Evolutionary conservation across 805 yeast species (phyloP), one percentile per base, ranked within the genome.

Genomic region (Clavispora asparagi): DNA sequence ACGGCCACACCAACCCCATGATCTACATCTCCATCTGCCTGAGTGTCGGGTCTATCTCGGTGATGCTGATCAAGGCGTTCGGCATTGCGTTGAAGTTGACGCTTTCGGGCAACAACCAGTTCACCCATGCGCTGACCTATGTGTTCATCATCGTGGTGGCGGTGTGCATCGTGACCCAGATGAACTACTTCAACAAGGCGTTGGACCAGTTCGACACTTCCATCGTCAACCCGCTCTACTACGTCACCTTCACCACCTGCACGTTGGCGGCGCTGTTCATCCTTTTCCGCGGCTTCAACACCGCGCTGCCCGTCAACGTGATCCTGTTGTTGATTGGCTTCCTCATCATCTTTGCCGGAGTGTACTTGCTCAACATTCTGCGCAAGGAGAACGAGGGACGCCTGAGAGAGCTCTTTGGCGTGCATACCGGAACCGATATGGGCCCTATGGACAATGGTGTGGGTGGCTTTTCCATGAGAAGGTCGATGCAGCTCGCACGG

Each of bases 111-210:
- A 86, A 82, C 67, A 89, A 90, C 67, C 97, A 89, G 71, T 87
- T 89, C 65, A 77, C 88, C 2, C 94, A 89, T 58, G 71, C 84
- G 8, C 84, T 94, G 31, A 89, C 97, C 0, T 89, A 90, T 60
- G 71, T 90, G 47, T 89, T 89, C 73, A 77, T 87, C 31, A 54
- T 78, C 28, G 90, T 87, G 23, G 96, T 89, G 47, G 86, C 73
- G 8, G 76, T 85, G 37, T 89, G 96, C 67, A 90, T 89, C 55
- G 58, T 86, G 57, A 87, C 95, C 6, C 97, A 89, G 67, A 89
- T 89, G 96, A 89, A 87, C 70, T 89, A 87, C 63, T 87, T 89
- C 74, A 89, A 89, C 75, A 90, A 87, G 71, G 96, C 96, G 0
- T 74, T 89, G 60, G 96, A 91, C 57, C 96, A 87, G 64, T 89